These are phyloP conservation scores for Leptographium wingfieldii DNA, from an alignment of 2,329 filamentous ascomycete genomes.

Conservation along the genomic window DNA sequence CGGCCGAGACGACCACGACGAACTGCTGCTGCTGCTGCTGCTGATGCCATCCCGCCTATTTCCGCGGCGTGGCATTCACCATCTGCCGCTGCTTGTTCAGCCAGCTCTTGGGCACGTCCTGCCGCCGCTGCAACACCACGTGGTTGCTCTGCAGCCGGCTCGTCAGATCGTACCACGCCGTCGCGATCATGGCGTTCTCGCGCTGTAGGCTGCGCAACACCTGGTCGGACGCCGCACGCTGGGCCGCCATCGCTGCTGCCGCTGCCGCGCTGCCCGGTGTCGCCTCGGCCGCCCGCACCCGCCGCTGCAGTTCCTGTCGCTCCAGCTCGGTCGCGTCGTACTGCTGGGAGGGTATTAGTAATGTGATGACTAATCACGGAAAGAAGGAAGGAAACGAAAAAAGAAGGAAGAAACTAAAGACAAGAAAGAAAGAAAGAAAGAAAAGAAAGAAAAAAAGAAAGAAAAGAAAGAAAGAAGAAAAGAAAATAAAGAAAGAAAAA, in stretches of 20 bases:
- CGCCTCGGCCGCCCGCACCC: conserved; percentile 20
- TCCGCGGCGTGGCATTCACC: conserved; percentile 34
- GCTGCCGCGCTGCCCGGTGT: conserved; percentile 39
- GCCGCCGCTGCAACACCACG: conserved; percentile 61
- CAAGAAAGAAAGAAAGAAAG: no score
- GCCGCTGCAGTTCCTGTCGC: conserved; percentile 21
- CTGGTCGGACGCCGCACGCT: conserved; percentile 37
- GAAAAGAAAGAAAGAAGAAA: not conserved
- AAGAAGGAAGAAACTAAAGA: not conserved
- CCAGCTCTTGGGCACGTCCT: conserved; percentile 69
- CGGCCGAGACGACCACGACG: no score
- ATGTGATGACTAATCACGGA: not conserved
- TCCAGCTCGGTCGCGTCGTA: conserved; percentile 45
- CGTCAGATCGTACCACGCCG: conserved; percentile 78
- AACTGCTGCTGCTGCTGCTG: no score
- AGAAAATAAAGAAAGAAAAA: not conserved
- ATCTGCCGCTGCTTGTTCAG: conserved; percentile 68
- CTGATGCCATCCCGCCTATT: no score
- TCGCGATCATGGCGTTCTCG: conserved; percentile 66
- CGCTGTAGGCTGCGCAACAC: conserved; percentile 57
- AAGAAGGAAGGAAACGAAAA: not conserved
- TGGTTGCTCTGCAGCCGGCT: conserved; percentile 72
- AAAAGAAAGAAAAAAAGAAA: not conserved
- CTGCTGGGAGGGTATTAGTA: conserved; percentile 29
- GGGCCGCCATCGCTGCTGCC: conserved; percentile 2